These are phyloP conservation scores for Mesembryanthemum crystallinum DNA, from an alignment of 148 eudicot species.

Conservation along the genomic window DNA sequence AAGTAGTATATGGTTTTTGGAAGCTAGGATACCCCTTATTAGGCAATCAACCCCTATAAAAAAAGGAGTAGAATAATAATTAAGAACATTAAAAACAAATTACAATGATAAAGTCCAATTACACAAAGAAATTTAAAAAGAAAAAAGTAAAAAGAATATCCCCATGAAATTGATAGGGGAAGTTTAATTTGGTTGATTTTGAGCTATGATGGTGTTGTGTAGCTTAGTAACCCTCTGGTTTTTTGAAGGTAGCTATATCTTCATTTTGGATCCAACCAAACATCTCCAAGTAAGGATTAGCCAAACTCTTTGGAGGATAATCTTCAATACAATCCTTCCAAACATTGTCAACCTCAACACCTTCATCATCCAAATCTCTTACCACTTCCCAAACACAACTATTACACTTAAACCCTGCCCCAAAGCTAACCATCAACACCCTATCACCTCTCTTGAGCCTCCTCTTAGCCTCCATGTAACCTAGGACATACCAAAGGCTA, in stretches of 20 bases:
- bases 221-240: conserved; percentile 19
- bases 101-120: not conserved
- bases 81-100: not conserved
- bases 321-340: conserved; percentile 50
- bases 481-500: conserved; percentile 60
- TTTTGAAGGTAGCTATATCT: conserved; percentile 34
- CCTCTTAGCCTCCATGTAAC: conserved; percentile 59
- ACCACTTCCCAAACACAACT: conserved; percentile 74
- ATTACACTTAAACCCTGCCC: conserved; percentile 69
- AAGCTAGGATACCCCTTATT: not conserved
- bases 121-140: not conserved
- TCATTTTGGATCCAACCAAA: conserved; percentile 62
- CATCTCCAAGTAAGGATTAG: conserved; percentile 57
- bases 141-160: no score
- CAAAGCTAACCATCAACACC: conserved; percentile 56
- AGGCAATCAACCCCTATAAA: no score
- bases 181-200: not conserved
- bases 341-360: conserved; percentile 36
- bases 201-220: no score
- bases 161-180: not conserved
- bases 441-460: conserved; percentile 48
- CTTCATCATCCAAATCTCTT: conserved; percentile 50
- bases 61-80: not conserved
- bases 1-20: not conserved
- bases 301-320: conserved; percentile 42